phyloP scores from a whole-genome alignment of 345 rosid genomes.

The Eucalyptus fibrosa region DNA sequence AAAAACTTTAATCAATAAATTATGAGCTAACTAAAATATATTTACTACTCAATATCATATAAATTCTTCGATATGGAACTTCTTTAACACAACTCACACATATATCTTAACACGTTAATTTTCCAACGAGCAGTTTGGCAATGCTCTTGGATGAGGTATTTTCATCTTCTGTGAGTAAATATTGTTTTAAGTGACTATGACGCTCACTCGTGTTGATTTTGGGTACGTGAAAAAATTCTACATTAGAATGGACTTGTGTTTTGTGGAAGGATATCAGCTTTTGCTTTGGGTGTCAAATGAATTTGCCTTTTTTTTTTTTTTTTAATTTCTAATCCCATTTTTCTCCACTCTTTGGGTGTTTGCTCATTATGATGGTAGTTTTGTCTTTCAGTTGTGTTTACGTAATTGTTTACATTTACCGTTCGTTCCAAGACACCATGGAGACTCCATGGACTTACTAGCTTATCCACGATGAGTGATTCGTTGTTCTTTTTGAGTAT shows the following conservation, averaged over 20 bases:
- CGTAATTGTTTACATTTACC: neutral
- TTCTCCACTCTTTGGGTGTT: neutral
- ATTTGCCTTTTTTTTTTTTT: too few relatives aligned
- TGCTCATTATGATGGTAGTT: neutral
- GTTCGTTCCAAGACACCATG: neutral
- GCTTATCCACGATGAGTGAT: neutral
- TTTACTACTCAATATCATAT: fast-evolving
- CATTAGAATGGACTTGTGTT: neutral
- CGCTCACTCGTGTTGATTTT: fast-evolving
- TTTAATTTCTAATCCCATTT: neutral
- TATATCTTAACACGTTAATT: too few relatives aligned
- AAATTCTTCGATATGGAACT: fast-evolving
- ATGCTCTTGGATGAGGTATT: neutral
- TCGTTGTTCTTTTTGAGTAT: neutral
- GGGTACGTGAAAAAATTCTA: neutral
- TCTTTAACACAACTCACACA: fast-evolving
- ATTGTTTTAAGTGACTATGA: neutral
- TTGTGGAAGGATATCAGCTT: neutral
- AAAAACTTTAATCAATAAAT: fast-evolving
- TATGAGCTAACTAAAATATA: fast-evolving
- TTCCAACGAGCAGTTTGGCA: neutral
- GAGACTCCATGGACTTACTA: neutral
- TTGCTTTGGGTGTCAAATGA: neutral
- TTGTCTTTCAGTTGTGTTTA: neutral
- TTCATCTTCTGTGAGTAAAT: neutral